phyloP scores from a whole-genome alignment of 495 filamentous ascomycete genomes.

The Xylaria flabelliformis region DNA sequence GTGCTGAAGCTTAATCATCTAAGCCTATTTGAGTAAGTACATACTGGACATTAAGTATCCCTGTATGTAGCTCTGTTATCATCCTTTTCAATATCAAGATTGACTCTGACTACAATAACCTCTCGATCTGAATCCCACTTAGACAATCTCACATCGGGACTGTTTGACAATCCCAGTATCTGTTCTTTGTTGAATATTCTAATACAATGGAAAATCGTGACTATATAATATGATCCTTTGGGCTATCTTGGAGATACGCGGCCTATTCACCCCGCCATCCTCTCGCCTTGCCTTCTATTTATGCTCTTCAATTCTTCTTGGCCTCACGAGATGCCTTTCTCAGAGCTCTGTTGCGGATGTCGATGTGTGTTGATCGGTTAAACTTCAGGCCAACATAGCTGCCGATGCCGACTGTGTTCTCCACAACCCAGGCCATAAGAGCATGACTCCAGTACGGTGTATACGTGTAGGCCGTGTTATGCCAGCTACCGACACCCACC shows the following conservation, averaged over 20 bases:
- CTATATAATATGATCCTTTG: not conserved
- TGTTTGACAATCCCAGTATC: not conserved
- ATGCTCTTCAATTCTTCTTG: constrained; percentile 57
- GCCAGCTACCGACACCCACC: constrained; percentile 79
- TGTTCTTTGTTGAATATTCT: not conserved
- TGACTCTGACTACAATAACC: not conserved
- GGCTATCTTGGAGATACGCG: not conserved
- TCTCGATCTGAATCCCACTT: not conserved
- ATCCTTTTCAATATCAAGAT: no score
- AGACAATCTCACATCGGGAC: not conserved
- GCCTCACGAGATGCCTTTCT: constrained; percentile 85
- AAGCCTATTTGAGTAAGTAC: constrained; percentile 5
- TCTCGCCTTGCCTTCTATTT: no score
- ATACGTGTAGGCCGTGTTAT: constrained; percentile 76
- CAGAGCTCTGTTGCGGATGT: constrained; percentile 85
- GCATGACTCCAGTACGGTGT: constrained; percentile 95
- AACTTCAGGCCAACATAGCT: constrained; percentile 64
- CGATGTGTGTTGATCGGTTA: constrained; percentile 83
- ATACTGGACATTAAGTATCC: not conserved
- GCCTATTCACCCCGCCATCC: not conserved
- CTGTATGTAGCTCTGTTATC: no score
- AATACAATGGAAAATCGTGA: not conserved
- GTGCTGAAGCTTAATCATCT: not conserved
- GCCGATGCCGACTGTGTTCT: constrained; percentile 71
- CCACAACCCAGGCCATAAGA: constrained; percentile 83